A percentile compares a stretch with the other conserved stretches of the same genome.
Evolutionary conservation across 768 basidiomycete genomes (phyloP).

Genomic region (Rhizopogon roseolus): DNA sequence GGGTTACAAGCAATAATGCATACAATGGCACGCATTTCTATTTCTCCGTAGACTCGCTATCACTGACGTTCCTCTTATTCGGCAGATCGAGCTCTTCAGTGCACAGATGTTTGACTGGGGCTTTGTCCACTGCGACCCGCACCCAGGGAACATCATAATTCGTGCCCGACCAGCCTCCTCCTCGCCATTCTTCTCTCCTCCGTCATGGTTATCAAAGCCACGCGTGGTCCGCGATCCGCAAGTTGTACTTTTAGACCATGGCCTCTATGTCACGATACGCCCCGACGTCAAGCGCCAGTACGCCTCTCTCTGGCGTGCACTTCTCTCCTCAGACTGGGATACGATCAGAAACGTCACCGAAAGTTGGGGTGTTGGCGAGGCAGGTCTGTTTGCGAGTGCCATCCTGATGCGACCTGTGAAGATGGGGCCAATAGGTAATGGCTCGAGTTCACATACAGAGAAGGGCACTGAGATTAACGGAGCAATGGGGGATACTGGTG

Average conservation of each 20-base stretch:
- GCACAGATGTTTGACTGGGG: constrained; percentile 93
- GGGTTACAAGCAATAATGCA: constrained; percentile 71
- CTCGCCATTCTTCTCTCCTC: background rate
- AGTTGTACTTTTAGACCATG: constrained; percentile 88
- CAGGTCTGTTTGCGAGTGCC: constrained; percentile 71
- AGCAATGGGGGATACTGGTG: constrained; percentile 1
- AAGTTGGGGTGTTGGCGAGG: constrained; percentile 66
- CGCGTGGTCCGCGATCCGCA: constrained; percentile 41
- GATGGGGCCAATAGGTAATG: constrained; percentile 25
- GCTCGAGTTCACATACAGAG: background rate
- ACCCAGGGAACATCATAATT: constrained; percentile 77
- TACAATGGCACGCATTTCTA: constrained; percentile 44
- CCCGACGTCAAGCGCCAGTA: constrained; percentile 72
- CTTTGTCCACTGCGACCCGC: constrained; percentile 78
- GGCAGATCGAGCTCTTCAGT: constrained; percentile 65
- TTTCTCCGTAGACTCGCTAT: background rate
- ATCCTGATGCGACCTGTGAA: constrained; percentile 61
- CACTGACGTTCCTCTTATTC: background rate
- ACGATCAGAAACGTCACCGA: constrained; percentile 46
- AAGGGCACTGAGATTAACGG: background rate
- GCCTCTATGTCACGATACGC: constrained; percentile 74
- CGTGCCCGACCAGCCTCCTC: constrained; percentile 35
- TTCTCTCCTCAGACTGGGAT: constrained; percentile 52
- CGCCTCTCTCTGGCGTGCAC: constrained; percentile 69
- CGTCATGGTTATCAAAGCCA: constrained; percentile 29